phyloP scores from a whole-genome alignment of 345 rosid species.

The Anastatica hierochuntica region DNA sequence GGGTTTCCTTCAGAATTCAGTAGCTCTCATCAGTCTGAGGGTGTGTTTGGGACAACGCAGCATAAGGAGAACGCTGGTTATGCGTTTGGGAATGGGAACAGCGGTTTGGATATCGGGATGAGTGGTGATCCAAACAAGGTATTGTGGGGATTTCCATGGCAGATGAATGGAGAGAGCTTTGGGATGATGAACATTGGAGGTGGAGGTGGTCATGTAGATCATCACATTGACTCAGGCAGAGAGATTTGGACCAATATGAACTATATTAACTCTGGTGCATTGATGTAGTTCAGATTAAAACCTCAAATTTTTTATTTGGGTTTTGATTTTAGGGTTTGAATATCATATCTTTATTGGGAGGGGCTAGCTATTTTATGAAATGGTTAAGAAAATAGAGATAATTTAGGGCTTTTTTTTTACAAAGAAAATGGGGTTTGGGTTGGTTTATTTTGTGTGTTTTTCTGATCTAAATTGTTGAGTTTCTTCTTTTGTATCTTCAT shows the following conservation, averaged over 20 bases:
- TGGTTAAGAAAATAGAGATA: too few relatives aligned
- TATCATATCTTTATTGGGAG: too few relatives aligned
- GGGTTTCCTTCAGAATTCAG: constrained; percentile 34
- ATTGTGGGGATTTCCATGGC: constrained; percentile 72
- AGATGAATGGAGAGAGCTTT: constrained; percentile 18
- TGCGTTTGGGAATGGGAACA: constrained; percentile 23
- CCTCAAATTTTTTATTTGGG: constrained; percentile 18
- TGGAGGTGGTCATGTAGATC: constrained; percentile 13
- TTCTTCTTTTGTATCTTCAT: constrained; percentile 1
- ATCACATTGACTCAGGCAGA: constrained; percentile 35
- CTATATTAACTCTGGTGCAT: constrained; percentile 29
- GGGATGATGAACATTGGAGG: constrained; percentile 20
- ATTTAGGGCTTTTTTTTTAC: too few relatives aligned
- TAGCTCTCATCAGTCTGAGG: constrained; percentile 11
- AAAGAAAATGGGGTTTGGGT: too few relatives aligned
- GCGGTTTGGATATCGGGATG: constrained; percentile 24
- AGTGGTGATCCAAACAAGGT: constrained; percentile 31
- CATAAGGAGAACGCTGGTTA: constrained; percentile 5
- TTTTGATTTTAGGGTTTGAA: constrained; percentile 19
- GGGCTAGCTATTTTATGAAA: too few relatives aligned
- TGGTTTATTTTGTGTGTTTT: too few relatives aligned
- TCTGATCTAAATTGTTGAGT: constrained; percentile 8
- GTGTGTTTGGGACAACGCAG: constrained; percentile 1
- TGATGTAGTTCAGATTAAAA: constrained; percentile 21
- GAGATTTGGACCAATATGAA: constrained; percentile 36